A percentile compares a stretch with the other conserved stretches of the same genome.
Evolutionary conservation across 2,329 filamentous ascomycete genomes (phyloP).

Genomic region (Furcasterigmium furcatum): DNA sequence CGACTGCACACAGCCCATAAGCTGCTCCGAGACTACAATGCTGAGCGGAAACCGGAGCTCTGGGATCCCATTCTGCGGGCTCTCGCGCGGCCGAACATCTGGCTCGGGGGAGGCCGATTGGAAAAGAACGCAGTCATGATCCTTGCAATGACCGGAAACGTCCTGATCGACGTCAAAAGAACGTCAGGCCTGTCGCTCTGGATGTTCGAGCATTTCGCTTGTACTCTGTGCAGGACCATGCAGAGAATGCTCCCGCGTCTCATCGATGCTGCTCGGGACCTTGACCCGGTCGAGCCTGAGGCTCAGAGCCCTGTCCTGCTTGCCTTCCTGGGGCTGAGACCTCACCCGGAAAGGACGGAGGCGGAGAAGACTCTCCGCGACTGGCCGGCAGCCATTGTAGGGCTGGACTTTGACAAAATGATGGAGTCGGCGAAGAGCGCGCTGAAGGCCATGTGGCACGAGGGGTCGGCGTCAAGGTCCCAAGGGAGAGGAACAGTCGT

Average conservation of each 20-base stretch:
- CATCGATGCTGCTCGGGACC: constrained; percentile 22
- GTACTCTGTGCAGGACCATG: constrained; percentile 2
- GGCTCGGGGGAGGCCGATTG: constrained; percentile 1
- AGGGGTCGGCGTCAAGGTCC: neutral
- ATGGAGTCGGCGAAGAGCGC: neutral
- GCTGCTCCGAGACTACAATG: no score
- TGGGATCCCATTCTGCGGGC: constrained; percentile 9
- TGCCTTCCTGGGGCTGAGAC: no score
- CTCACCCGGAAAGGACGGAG: no score
- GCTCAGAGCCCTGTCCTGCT: neutral
- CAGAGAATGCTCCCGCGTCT: constrained; percentile 15
- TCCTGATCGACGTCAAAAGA: constrained; percentile 4
- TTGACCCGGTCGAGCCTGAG: neutral
- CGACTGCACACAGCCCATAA: no score
- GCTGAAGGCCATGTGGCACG: neutral
- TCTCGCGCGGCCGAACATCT: constrained; percentile 8
- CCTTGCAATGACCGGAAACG: constrained; percentile 1
- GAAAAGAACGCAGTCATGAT: constrained; percentile 3
- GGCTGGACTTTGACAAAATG: neutral
- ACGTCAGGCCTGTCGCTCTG: constrained; percentile 1
- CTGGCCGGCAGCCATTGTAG: neutral
- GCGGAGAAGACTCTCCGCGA: neutral
- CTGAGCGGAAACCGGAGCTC: neutral
- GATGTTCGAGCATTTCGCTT: constrained; percentile 15
- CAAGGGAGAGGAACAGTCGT: neutral